Percentiles rank a stretch among this genome's conserved stretches.
Evolutionary conservation across 805 yeast species (phyloP).

Genomic region (Helenozyma baotianmanensis): DNA sequence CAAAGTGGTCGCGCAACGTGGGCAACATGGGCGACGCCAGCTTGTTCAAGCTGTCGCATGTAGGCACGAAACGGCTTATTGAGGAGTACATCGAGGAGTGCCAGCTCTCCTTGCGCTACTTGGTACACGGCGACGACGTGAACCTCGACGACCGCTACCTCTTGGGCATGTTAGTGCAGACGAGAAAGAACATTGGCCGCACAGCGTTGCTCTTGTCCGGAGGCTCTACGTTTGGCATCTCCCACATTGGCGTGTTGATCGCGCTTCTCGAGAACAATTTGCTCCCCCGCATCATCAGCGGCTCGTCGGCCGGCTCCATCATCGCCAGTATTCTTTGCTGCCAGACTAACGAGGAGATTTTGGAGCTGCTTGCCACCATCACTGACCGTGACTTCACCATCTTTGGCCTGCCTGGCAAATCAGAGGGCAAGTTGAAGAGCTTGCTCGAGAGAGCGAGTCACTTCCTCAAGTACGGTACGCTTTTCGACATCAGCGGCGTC

Average conservation of each 20-base stretch:
- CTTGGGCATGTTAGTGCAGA: conserved; percentile 76
- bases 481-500: conserved; percentile 75
- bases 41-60: conserved; percentile 70
- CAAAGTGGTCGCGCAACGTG: conserved; percentile 78
- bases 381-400: conserved; percentile 52
- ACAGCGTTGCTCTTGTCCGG: conserved; percentile 95
- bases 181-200: conserved; percentile 87
- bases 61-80: conserved; percentile 80
- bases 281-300: conserved; percentile 84
- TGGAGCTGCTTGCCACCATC: conserved; percentile 54
- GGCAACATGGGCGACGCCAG: conserved; percentile 84
- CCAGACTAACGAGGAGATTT: conserved; percentile 68
- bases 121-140: conserved; percentile 35
- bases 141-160: conserved; percentile 63
- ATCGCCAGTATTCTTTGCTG: conserved; percentile 86
- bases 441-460: conserved; percentile 36
- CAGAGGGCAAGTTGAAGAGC: conserved; percentile 50
- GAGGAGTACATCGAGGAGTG: conserved; percentile 85
- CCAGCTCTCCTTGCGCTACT: conserved; percentile 38
- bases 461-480: conserved; percentile 79
- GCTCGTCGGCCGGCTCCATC: conserved; percentile 95
- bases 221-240: conserved; percentile 89
- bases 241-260: conserved; percentile 87
- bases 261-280: conserved; percentile 70
- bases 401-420: conserved; percentile 32